A percentile compares a stretch with the other conserved stretches of the same genome.
Conservation (phyloP, 2,329 filamentous ascomycete species). For the Aspergillus sp. region DNA sequence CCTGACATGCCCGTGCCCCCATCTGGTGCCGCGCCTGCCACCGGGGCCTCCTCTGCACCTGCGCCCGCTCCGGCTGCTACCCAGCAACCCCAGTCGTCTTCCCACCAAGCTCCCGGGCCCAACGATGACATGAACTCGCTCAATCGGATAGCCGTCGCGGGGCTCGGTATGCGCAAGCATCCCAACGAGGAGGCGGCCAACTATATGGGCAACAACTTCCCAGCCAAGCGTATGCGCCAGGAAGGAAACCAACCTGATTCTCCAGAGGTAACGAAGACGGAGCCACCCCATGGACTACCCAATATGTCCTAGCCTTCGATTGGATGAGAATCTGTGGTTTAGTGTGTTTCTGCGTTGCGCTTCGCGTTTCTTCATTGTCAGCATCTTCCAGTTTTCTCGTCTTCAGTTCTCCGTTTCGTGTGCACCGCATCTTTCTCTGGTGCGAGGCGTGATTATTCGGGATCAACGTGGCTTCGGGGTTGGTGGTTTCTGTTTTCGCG, state of each 20-base stretch:
- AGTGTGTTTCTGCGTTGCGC: too few relatives aligned
- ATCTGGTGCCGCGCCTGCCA: constrained; percentile 12
- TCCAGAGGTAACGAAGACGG: constrained; percentile 18
- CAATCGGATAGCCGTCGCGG: constrained; percentile 36
- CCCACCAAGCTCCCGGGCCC: constrained; percentile 16
- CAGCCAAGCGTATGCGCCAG: constrained; percentile 20
- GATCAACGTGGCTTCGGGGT: neutral
- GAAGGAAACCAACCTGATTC: constrained; percentile 21
- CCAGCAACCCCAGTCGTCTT: constrained; percentile 18
- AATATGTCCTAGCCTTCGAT: constrained; percentile 10
- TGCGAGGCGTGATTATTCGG: neutral
- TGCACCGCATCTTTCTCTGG: neutral
- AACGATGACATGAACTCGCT: constrained; percentile 33
- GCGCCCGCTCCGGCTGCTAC: constrained; percentile 15
- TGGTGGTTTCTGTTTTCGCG: neutral
- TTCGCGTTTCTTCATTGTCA: too few relatives aligned
- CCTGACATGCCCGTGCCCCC: constrained; percentile 24
- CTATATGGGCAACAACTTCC: constrained; percentile 25
- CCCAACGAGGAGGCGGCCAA: constrained; percentile 26
- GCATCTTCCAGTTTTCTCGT: neutral
- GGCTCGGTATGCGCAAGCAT: constrained; percentile 35
- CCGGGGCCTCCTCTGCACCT: constrained; percentile 7
- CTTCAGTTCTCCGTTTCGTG: neutral
- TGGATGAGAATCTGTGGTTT: too few relatives aligned
- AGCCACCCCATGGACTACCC: constrained; percentile 20